These are phyloP conservation scores for Chrysosphaeria jannelii DNA, from an alignment of 2,329 filamentous ascomycete genomes.

Conservation along the genomic window DNA sequence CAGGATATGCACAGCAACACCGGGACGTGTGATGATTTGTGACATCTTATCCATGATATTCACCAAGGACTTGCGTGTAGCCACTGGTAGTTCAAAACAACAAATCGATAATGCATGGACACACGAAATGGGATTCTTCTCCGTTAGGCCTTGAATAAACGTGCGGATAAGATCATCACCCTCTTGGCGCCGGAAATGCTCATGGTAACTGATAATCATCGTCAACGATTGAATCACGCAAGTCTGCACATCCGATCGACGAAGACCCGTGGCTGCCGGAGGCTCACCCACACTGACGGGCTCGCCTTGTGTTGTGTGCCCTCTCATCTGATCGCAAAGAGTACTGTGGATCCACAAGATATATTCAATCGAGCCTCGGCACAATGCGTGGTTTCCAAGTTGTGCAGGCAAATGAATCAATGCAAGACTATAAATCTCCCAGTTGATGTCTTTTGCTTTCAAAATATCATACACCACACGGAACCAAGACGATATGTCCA, in stretches of 20 bases:
- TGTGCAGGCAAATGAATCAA: conserved; percentile 67
- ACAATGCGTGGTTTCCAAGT: conserved; percentile 68
- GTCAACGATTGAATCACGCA: conserved; percentile 69
- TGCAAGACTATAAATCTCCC: conserved; percentile 81
- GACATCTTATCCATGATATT: conserved; percentile 80
- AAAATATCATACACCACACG: conserved; percentile 47
- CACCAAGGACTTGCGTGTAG: conserved; percentile 60
- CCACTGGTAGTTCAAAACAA: conserved; percentile 74
- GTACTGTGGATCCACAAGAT: conserved; percentile 46
- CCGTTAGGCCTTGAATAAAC: conserved; percentile 66
- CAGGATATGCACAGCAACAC: conserved; percentile 77
- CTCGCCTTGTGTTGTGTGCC: conserved; percentile 41
- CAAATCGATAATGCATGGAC: conserved; percentile 88
- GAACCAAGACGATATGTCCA: conserved; percentile 42
- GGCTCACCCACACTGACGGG: too few species aligned
- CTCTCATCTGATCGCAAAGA: conserved; percentile 58
- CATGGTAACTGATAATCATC: conserved; percentile 72
- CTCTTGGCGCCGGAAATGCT: conserved; percentile 53
- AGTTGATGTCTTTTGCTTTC: conserved; percentile 44
- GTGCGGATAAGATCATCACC: conserved; percentile 70
- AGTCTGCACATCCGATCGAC: conserved; percentile 65
- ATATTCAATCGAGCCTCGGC: conserved; percentile 40
- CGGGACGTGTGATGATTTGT: conserved; percentile 77
- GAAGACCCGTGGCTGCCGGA: conserved; percentile 45
- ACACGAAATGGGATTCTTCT: conserved; percentile 68